Evolutionary conservation across 441 rosid genomes (phyloP).

Genomic region (Rhodomyrtus psidioides): DNA sequence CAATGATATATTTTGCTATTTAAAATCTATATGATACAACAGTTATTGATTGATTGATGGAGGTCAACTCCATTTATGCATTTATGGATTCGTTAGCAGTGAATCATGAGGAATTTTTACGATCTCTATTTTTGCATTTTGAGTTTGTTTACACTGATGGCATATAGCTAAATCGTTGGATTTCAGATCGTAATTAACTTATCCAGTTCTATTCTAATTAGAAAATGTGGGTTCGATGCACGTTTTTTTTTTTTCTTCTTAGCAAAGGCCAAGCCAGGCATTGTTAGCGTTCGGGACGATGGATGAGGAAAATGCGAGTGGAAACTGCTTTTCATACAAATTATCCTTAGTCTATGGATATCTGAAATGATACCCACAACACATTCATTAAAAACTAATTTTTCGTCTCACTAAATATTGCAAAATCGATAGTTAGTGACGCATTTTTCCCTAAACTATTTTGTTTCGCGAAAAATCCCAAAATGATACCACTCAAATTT

Average conservation of each 20-base stretch:
- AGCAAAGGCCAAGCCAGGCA: background rate
- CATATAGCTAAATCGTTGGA: no score
- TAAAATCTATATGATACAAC: no score
- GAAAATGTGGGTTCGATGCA: background rate
- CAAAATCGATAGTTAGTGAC: background rate
- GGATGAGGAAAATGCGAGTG: background rate
- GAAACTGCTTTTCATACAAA: background rate
- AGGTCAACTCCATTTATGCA: no score
- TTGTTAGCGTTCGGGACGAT: background rate
- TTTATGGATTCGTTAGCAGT: no score
- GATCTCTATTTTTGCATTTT: no score
- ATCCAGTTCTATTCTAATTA: no score
- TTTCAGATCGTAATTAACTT: no score
- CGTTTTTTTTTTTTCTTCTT: background rate
- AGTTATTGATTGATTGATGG: no score
- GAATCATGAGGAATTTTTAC: no score
- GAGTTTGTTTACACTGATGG: no score
- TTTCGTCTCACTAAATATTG: background rate
- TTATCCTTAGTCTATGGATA: background rate
- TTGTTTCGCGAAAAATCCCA: background rate
- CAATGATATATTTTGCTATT: no score
- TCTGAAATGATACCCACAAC: background rate
- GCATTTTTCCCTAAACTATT: background rate
- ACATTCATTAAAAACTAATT: background rate
- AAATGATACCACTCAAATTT: rapidly evolving